Evolutionary conservation across 2,329 filamentous ascomycete species (phyloP), one percentile per base, ranked within the genome.

Genomic region (Golovinomyces cichoracearum): DNA sequence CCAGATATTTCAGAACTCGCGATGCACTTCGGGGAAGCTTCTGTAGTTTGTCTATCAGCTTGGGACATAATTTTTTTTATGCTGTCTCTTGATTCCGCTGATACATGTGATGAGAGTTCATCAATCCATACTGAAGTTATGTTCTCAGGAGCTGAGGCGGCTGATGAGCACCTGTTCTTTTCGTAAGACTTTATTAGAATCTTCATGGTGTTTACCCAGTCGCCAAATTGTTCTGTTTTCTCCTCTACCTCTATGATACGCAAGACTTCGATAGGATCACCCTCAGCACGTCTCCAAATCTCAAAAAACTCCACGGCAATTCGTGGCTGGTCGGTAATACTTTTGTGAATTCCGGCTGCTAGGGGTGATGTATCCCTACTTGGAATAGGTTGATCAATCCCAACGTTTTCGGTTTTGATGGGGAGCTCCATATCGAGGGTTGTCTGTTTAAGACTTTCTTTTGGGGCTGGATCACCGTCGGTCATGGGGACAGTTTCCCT

Each of bases 211-310:
- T 68, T 65, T 10, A 78, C 67, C 66, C 76, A 74, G 58, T 74
- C 73, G 10, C 66, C 64, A 29, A 82, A 66, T 46, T 71, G 69
- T 10, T 74, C 71, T 49, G 72, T 66, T 1, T 74, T 66, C 4
- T 70, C 68, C 54, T 80, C 75, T 33, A 73, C 68, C 35, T 71
- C 68, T 27, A 80, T 75, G 21, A 81, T 73, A 37, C 68, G 64
- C 2, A 78, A 54, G 23, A 81, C 73, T 50, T 67, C 68, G 31
- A 71, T 66, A 0, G 69, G 68, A 54, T 80, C 69, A 4, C 76
- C 76, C 40, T 68, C 68, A 1, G 75, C 74, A 49, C 72, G 71
- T 38, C 68, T 66, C 61, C 75, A 78, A 33, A 73, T 76, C 49
- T 65, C 67, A 54, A 70, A 64, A 60, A 64, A 73, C 57, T 66